Evolutionary conservation across 129 eudicot species (phyloP).

Genomic region (Rutidosis leptorrhynchoides): DNA sequence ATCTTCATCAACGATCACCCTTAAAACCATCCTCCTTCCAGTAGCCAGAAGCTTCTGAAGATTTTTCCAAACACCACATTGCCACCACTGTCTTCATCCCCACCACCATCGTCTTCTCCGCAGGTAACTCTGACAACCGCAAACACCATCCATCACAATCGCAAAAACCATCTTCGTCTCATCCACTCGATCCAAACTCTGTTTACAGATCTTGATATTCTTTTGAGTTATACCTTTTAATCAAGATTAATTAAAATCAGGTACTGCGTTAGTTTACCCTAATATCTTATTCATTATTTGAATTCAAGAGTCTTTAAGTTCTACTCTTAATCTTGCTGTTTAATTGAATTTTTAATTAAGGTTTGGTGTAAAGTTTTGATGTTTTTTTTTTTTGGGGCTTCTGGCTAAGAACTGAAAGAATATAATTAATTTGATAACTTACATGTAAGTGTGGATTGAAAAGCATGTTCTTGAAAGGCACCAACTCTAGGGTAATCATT

Average conservation of each 20-base stretch:
- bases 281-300: conserved; percentile 7
- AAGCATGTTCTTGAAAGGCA: neutral
- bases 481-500: neutral
- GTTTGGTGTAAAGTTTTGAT: conserved; percentile 15
- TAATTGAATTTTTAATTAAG: neutral
- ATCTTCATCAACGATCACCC: too few species aligned
- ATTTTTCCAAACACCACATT: too few species aligned
- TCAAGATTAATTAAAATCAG: conserved; percentile 13
- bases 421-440: neutral
- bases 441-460: neutral
- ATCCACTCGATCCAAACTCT: neutral
- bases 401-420: neutral
- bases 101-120: too few species aligned
- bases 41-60: too few species aligned
- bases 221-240: neutral
- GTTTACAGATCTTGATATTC: conserved; percentile 25
- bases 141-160: too few species aligned
- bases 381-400: conserved; percentile 13
- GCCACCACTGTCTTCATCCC: too few species aligned
- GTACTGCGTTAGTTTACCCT: conserved; percentile 10
- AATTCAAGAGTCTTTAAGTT: conserved; percentile 17
- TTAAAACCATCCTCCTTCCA: too few species aligned
- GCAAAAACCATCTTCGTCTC: too few species aligned
- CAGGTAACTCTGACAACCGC: too few species aligned
- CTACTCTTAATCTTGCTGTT: neutral